phyloP scores from a whole-genome alignment of 2,329 filamentous ascomycete genomes.

The Alternaria incomplexa region DNA sequence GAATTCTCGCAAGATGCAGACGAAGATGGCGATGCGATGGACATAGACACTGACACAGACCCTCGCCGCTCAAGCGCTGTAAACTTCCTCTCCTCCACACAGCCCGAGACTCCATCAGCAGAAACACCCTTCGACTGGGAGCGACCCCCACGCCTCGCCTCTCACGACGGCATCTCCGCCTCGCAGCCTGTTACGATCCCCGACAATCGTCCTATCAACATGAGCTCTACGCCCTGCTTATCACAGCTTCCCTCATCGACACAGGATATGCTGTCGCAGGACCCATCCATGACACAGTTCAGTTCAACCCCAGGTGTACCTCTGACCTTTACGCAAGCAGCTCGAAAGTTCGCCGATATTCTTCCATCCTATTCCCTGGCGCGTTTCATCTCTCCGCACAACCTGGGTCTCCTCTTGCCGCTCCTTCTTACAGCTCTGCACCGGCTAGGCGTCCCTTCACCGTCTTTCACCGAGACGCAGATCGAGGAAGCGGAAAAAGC shows the following conservation, averaged over 20 bases:
- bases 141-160: slow-evolving; percentile 62
- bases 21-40: slow-evolving; percentile 33
- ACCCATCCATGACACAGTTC: slow-evolving; percentile 86
- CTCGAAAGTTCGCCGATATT: slow-evolving; percentile 87
- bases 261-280: slow-evolving; percentile 74
- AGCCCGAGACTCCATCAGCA: slow-evolving; percentile 78
- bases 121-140: slow-evolving; percentile 90
- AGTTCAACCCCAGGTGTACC: slow-evolving; percentile 78
- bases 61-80: slow-evolving; percentile 43
- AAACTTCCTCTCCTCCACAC: slow-evolving; percentile 74
- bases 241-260: slow-evolving; percentile 45
- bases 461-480: slow-evolving; percentile 46
- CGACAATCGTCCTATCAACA: slow-evolving; percentile 9
- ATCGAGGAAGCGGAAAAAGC: slow-evolving; percentile 48
- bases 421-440: slow-evolving; percentile 83
- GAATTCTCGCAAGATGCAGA: slow-evolving; percentile 53
- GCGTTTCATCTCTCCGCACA: slow-evolving; percentile 87
- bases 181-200: slow-evolving; percentile 47
- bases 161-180: slow-evolving; percentile 43
- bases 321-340: slow-evolving; percentile 84
- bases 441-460: slow-evolving; percentile 79
- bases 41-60: slow-evolving; percentile 71
- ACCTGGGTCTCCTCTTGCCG: slow-evolving; percentile 75
- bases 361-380: slow-evolving; percentile 86
- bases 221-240: slow-evolving; percentile 27